Base-by-base conservation (phyloP, 345 rosid species). In the Salix brachista region DNA sequence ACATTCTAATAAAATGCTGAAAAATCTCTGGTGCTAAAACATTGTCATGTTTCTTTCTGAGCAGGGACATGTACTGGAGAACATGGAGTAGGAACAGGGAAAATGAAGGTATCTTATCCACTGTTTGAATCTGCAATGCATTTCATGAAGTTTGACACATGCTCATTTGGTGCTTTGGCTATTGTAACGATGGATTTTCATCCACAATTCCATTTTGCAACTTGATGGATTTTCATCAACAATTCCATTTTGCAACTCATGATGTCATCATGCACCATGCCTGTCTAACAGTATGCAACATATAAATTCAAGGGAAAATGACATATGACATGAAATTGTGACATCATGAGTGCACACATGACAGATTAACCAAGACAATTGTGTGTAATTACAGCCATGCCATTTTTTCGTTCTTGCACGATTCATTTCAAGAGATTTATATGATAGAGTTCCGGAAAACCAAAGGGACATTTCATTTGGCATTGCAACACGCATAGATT, bases 21-120 rank as follows among this genome's bases (percentile, higher is more conserved):
- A 61, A 48, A 52, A 6, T 68, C 67, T 69, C 23, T 28, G 70
- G 46, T 37, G 39, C 72, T 71, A 46, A 28, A 60, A n/a, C 23
- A 32, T 85, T 65, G 72, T 69, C 23, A 1, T 76, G 54, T 50
- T 76, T 73, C 28, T 73, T 13, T 39, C 73, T 80, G 73, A 65
- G 79, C 90, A 95, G 99, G 97, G 84, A 95, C 97, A 39, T 95
- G 99, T 80, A 90, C 96, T 2, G 97, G 97, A 69, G 99, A 95
- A 83, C 97, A 95, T 68, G 97, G 99, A 46, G 91, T 93, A 72
- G 97, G 99, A 78, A 95, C 96, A 19, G 97, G 97, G 77, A 93
- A 93, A 85, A 83, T 93, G 90, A 92, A 94, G 97, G 98, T 91
- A 88, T 36, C 52, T 60, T 19, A 16, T n/a, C 37, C 41, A 65